Conservation (phyloP, 2,329 filamentous ascomycete species). For the Orbilia quercus region DNA sequence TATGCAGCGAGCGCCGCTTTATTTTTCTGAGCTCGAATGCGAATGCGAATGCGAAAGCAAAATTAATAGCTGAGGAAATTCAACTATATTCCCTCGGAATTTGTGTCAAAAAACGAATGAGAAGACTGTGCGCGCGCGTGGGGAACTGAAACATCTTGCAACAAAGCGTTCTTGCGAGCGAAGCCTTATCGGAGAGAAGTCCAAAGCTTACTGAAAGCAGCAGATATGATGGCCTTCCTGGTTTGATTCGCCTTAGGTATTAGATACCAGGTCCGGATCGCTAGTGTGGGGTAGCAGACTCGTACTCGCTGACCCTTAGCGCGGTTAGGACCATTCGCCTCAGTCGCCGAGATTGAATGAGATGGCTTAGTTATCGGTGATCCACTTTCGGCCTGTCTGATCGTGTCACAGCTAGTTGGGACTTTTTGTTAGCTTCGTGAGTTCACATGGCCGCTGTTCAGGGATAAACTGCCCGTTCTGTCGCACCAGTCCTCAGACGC, state of each 20-base stretch:
- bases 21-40: slow-evolving; percentile 7
- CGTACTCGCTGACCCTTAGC: slow-evolving; percentile 21
- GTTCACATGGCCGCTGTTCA: slow-evolving; percentile 28
- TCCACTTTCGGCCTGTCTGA: slow-evolving; percentile 27
- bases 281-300: slow-evolving; percentile 54
- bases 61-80: too few species aligned
- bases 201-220: slow-evolving; percentile 9
- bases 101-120: slow-evolving; percentile 14
- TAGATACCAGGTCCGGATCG: slow-evolving; percentile 35
- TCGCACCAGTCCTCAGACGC: too few species aligned
- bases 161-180: slow-evolving; percentile 3
- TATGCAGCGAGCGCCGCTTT: not conserved
- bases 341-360: slow-evolving; percentile 40
- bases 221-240: slow-evolving; percentile 16
- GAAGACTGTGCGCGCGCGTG: slow-evolving; percentile 27
- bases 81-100: too few species aligned
- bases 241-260: slow-evolving; percentile 48
- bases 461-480: too few species aligned
- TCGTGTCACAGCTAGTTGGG: slow-evolving; percentile 16
- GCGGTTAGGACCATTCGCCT: slow-evolving; percentile 27
- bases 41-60: too few species aligned
- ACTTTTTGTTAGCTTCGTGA: not conserved
- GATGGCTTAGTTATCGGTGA: slow-evolving; percentile 23
- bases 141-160: slow-evolving; percentile 36
- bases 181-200: slow-evolving; percentile 45